A percentile compares a stretch with the other conserved stretches of the same genome.
phyloP scores from a whole-genome alignment of 305 asterid species.

The Rubia peregrina region DNA sequence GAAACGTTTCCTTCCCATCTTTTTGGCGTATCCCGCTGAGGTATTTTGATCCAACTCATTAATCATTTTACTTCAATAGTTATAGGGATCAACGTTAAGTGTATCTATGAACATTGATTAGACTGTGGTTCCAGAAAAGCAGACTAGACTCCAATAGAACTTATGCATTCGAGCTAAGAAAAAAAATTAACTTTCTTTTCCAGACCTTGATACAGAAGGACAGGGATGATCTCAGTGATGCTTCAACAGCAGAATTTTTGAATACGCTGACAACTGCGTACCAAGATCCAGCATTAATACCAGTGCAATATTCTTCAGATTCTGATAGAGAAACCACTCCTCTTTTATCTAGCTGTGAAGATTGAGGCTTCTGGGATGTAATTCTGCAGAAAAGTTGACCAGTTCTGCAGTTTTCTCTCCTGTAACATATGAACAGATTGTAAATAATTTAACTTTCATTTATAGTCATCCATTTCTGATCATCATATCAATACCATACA shows the following conservation, averaged over 20 bases:
- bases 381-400: neutral
- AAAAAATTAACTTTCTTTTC: neutral
- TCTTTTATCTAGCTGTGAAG: constrained; percentile 31
- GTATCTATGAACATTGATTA: neutral
- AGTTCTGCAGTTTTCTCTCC: neutral
- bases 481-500: neutral
- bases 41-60: constrained; percentile 14
- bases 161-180: neutral
- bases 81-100: no score
- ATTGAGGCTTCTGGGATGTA: constrained; percentile 2
- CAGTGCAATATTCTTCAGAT: constrained; percentile 30
- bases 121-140: neutral
- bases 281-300: constrained; percentile 55
- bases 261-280: constrained; percentile 52
- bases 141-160: neutral
- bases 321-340: constrained; percentile 43
- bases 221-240: constrained; percentile 47
- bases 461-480: neutral
- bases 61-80: neutral
- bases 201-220: constrained; percentile 78
- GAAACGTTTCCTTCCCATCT: constrained; percentile 32
- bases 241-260: constrained; percentile 44
- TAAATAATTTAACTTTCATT: neutral
- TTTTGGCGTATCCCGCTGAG: constrained; percentile 28
- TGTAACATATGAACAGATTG: neutral